Conservation (phyloP, 108 stramenopile species). For the Craspedostauros australis region DNA sequence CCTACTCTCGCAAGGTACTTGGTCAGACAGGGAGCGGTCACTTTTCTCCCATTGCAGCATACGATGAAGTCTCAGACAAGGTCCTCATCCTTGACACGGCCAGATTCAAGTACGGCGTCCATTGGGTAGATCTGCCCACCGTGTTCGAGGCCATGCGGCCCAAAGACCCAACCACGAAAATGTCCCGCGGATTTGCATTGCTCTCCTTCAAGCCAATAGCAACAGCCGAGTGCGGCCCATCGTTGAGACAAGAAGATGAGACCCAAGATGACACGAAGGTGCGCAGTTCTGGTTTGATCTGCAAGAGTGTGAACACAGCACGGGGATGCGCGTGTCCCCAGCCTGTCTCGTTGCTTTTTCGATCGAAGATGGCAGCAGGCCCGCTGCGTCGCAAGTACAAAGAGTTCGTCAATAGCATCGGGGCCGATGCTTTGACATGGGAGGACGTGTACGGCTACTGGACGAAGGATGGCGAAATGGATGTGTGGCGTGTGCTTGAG, state of each 20-base stretch:
- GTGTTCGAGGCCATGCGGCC: slow-evolving; percentile 52
- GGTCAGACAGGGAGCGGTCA: slow-evolving; percentile 92
- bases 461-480: slow-evolving; percentile 25
- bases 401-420: slow-evolving; percentile 4
- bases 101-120: slow-evolving; percentile 88
- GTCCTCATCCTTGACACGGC: slow-evolving; percentile 82
- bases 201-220: slow-evolving; percentile 44
- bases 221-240: too few relatives aligned
- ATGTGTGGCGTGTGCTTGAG: slow-evolving; percentile 57
- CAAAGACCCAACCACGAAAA: slow-evolving; percentile 68
- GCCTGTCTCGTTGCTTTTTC: slow-evolving; percentile 60
- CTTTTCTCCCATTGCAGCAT: slow-evolving; percentile 90
- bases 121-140: slow-evolving; percentile 72
- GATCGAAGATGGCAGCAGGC: slow-evolving; percentile 47
- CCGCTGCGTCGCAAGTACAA: slow-evolving; percentile 44
- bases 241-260: too few relatives aligned
- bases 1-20: slow-evolving; percentile 63
- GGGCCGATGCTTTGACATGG: slow-evolving; percentile 20
- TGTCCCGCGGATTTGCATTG: slow-evolving; percentile 73
- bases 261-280: too few relatives aligned
- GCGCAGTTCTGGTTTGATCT: not conserved
- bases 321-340: too few relatives aligned
- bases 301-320: not conserved
- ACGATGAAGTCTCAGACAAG: slow-evolving; percentile 55
- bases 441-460: slow-evolving; percentile 47